Base-by-base conservation (phyloP, 495 filamentous ascomycete genomes). In the Ramalina intermedia region DNA sequence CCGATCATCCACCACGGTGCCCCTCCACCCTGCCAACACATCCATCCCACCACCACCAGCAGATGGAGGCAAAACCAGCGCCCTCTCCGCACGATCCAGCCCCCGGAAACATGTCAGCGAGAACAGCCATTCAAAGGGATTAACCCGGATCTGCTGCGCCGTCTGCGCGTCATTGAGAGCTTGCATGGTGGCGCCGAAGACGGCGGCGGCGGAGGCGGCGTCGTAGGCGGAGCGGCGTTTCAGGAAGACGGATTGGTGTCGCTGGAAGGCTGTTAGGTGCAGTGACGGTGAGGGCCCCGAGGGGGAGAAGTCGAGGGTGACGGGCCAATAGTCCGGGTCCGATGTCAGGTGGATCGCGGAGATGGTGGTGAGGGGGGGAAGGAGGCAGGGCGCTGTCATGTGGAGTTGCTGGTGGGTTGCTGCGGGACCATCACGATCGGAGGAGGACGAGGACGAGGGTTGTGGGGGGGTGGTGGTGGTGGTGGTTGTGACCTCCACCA, bases 271-370 rank as follows among this genome's bases (percentile, higher is more conserved):
- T 0, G 78, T 70, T n/a, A 79, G 67, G 23, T 75, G 79, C 0
- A 66, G 62, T 0, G 79, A 69, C 7, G 29, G 23, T 24, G 23
- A 24, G 23, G 23, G 7, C 3, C 2, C 5, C 37, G 87, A 78
- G 45, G 68, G 63, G 17, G 71, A 72, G 51, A 99, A 84, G 58
- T 95, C 82, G 6, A 99, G 70, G 17, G 79, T 75, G 5, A 95
- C 68, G 24, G 82, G 81, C 91, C 91, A 96, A 65, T 87, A 87
- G 47, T 87, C 82, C 8, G 76, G 67, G 36, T 81, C 75, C 6
- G 65, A 66, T 4, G 88, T 87, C 2, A 33, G 5, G 17, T 74
- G 70, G 38, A 99, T 73, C 11, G 67, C 73, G 4, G 70, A 57
- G 37, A 99, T 75, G 9, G 73, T 73, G 42, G 74, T 68, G 1